These are phyloP conservation scores for Yamagishiella unicocca DNA, from an alignment of 139 green algal genomes.

Conservation along the genomic window DNA sequence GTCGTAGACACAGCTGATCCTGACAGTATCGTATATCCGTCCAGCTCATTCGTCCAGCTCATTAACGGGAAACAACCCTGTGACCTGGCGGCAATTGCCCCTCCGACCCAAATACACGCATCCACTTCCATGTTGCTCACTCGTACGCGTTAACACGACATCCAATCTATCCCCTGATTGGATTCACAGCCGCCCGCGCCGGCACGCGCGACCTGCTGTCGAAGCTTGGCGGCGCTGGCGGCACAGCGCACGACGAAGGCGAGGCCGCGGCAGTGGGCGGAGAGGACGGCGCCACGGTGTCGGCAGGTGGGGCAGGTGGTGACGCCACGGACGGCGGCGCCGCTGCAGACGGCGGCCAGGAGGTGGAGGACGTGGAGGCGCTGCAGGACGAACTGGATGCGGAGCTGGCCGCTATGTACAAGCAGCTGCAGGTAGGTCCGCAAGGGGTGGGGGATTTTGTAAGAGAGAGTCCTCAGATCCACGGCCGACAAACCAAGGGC, in stretches of 20 bases:
- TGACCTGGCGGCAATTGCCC: no score
- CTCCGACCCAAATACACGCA: no score
- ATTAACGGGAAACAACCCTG: no score
- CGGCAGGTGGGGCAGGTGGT: not conserved
- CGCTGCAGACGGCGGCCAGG: not conserved
- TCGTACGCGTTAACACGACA: no score
- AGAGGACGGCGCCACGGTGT: not conserved
- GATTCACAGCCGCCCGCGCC: not conserved
- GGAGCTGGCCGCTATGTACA: conserved; percentile 46
- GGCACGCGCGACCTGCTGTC: conserved; percentile 15
- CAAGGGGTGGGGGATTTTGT: no score
- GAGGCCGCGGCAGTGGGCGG: not conserved
- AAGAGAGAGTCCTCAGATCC: no score
- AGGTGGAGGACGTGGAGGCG: conserved; percentile 27
- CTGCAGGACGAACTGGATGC: conserved; percentile 60
- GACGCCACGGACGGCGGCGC: not conserved
- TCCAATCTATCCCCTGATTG: no score
- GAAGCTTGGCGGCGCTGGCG: not conserved
- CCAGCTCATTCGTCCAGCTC: no score
- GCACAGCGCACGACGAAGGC: not conserved
- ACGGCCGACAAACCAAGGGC: no score
- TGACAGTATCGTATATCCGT: no score
- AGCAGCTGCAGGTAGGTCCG: conserved; percentile 42
- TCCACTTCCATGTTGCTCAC: no score
- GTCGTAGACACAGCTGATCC: no score